Evolutionary conservation across 2,329 filamentous ascomycete species (phyloP), one percentile per base, ranked within the genome.

Genomic region (Chlorencoelia australis): DNA sequence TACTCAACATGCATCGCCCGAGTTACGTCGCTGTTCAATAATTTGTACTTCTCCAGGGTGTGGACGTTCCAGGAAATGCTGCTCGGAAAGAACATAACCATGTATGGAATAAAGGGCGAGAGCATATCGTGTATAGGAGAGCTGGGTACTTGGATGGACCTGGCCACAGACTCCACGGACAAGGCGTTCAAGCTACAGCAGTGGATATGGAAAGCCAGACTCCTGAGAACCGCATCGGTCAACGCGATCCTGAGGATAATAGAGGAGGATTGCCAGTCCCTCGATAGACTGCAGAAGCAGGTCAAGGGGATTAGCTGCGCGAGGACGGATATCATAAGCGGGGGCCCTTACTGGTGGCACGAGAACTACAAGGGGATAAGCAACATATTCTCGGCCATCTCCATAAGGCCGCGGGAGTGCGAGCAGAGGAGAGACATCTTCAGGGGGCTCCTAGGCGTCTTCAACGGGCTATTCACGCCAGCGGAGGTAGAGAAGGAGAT

Each of bases 311-410:
- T 55, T 20, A 38, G 40, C 31, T 30, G 43, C 16, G 51, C 50
- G 11, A 49, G 49, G 20, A 41, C 36, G 17, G 45, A 49, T 30
- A 52, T 51, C 21, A 52, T n/a, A n/a, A n/a, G n/a, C n/a, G n/a
- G n/a, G n/a, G n/a, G n/a, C n/a, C n/a, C n/a, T n/a, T n/a, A n/a
- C n/a, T n/a, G n/a, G n/a, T n/a, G n/a, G n/a, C n/a, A n/a, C n/a
- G n/a, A n/a, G n/a, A n/a, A n/a, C n/a, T n/a, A n/a, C n/a, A n/a
- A n/a, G n/a, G n/a, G n/a, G n/a, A n/a, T n/a, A n/a, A n/a, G n/a
- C n/a, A n/a, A n/a, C n/a, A n/a, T n/a, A n/a, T n/a, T n/a, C n/a
- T n/a, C n/a, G n/a, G n/a, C n/a, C n/a, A n/a, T n/a, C n/a, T n/a
- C n/a, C n/a, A n/a, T n/a, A n/a, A n/a, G n/a, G n/a, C n/a, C n/a